phyloP scores from a whole-genome alignment of 352 stramenopile genomes.

The Halophytophthora batemanensis region DNA sequence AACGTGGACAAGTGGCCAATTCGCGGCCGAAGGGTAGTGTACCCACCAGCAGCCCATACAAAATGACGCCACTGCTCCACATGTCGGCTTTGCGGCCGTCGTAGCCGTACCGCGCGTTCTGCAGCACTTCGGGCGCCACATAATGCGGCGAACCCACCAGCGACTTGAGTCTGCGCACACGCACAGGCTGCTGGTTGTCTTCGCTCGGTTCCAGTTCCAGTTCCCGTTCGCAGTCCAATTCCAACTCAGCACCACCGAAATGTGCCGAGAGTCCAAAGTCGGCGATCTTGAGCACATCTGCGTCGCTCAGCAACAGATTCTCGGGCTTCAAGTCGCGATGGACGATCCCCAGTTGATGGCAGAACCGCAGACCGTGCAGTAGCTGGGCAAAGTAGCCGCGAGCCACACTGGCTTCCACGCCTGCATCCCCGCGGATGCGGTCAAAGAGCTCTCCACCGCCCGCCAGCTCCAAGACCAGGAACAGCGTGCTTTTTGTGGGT shows the following conservation, averaged over 20 bases:
- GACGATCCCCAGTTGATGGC: constrained; percentile 90
- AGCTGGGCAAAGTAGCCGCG: constrained; percentile 89
- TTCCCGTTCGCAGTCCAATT: constrained; percentile 29
- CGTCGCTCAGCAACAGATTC: constrained; percentile 93
- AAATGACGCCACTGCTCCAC: constrained; percentile 92
- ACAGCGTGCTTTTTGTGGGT: constrained; percentile 93
- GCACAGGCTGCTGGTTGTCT: constrained; percentile 32
- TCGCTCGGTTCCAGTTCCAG: constrained; percentile 12
- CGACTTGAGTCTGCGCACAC: constrained; percentile 91
- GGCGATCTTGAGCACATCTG: constrained; percentile 92
- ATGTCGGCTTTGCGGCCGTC: constrained; percentile 92
- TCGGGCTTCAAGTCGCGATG: constrained; percentile 96
- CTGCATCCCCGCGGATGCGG: constrained; percentile 85
- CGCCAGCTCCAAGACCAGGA: constrained; percentile 91
- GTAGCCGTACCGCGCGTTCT: constrained; percentile 87
- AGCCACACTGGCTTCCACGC: constrained; percentile 79
- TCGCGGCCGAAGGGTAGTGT: constrained; percentile 96
- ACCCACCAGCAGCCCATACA: constrained; percentile 91
- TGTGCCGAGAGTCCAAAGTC: constrained; percentile 94
- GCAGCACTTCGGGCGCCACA: constrained; percentile 94
- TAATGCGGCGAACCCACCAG: constrained; percentile 97
- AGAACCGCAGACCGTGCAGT: constrained; percentile 86
- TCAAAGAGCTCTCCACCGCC: constrained; percentile 92
- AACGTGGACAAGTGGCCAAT: constrained; percentile 90
- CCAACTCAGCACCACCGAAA: constrained; percentile 84